Percentiles rank a stretch among this genome's conserved stretches.
These are phyloP conservation scores for Quercus berberidifolia DNA, from an alignment of 306 rosid species.

Conservation along the genomic window DNA sequence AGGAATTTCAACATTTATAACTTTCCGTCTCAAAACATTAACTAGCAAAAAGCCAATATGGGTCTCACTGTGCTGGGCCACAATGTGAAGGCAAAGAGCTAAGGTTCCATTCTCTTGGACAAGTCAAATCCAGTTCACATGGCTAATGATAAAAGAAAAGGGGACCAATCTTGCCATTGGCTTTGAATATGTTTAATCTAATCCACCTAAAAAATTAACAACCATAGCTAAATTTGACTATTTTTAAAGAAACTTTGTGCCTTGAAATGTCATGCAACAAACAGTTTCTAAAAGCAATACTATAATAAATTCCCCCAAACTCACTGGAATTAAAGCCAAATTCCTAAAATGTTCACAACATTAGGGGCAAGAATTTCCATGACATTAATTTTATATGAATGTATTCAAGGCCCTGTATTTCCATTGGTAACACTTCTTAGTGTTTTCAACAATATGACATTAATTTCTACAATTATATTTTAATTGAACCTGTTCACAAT, in stretches of 20 bases:
- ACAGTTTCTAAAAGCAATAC: background rate
- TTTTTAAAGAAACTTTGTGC: background rate
- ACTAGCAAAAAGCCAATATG: conserved; percentile 41
- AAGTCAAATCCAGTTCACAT: conserved; percentile 16
- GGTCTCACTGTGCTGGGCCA: conserved; percentile 25
- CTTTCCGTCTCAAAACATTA: background rate
- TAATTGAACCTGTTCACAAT: too few relatives aligned
- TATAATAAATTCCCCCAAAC: background rate
- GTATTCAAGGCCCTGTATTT: too few relatives aligned
- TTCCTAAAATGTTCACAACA: background rate
- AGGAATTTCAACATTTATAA: conserved; percentile 8
- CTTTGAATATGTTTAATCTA: background rate
- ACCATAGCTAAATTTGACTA: background rate
- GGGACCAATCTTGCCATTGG: background rate
- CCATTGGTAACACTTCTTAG: too few relatives aligned
- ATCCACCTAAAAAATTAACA: background rate
- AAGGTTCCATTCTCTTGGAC: conserved; percentile 9
- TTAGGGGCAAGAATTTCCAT: background rate
- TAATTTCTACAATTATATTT: too few relatives aligned
- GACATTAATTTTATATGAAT: background rate
- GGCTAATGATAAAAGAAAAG: background rate
- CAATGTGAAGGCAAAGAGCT: conserved; percentile 3
- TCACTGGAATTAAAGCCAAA: background rate
- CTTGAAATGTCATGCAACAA: background rate
- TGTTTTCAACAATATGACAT: too few relatives aligned